These are phyloP conservation scores for Hippophae rhamnoides DNA, from an alignment of 306 rosid genomes.

Conservation along the genomic window DNA sequence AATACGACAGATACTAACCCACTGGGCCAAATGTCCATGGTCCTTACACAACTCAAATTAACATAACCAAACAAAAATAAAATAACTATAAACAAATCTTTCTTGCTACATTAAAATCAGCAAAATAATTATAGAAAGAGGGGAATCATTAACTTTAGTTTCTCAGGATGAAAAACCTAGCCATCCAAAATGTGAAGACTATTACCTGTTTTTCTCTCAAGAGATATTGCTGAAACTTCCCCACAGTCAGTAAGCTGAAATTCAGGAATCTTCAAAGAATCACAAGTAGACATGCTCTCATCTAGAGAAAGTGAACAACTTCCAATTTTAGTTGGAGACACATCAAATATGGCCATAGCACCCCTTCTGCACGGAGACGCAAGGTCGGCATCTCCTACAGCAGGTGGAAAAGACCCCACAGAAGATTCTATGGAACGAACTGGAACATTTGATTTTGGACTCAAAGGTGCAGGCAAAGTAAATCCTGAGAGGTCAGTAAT, in stretches of 20 bases:
- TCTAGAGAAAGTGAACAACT: slow-evolving; percentile 26
- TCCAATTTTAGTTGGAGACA: slow-evolving; percentile 29
- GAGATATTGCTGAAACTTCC: slow-evolving; percentile 21
- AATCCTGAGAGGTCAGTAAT: slow-evolving; percentile 13
- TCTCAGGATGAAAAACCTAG: slow-evolving; percentile 23
- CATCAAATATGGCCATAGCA: slow-evolving; percentile 14
- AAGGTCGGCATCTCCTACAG: slow-evolving; percentile 11
- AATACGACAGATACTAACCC: too few species aligned
- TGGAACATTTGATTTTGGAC: slow-evolving; percentile 23
- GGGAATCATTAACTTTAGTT: background rate
- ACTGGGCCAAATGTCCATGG: too few species aligned
- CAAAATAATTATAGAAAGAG: too few species aligned
- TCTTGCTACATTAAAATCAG: too few species aligned
- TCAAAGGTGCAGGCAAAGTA: slow-evolving; percentile 17
- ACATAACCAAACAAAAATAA: too few species aligned
- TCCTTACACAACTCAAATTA: too few species aligned
- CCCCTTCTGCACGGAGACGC: slow-evolving; percentile 16
- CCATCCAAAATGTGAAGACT: slow-evolving; percentile 22
- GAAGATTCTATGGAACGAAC: slow-evolving; percentile 17
- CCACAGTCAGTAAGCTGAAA: slow-evolving; percentile 24
- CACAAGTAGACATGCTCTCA: slow-evolving; percentile 31
- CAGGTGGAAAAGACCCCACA: slow-evolving; percentile 14
- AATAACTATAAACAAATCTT: too few species aligned
- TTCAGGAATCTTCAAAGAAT: slow-evolving; percentile 31
- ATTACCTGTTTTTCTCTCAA: slow-evolving; percentile 26